A percentile compares a stretch with the other conserved stretches of the same genome.
phyloP scores from a whole-genome alignment of 352 stramenopile genomes.

The Phytophthora cactorum region DNA sequence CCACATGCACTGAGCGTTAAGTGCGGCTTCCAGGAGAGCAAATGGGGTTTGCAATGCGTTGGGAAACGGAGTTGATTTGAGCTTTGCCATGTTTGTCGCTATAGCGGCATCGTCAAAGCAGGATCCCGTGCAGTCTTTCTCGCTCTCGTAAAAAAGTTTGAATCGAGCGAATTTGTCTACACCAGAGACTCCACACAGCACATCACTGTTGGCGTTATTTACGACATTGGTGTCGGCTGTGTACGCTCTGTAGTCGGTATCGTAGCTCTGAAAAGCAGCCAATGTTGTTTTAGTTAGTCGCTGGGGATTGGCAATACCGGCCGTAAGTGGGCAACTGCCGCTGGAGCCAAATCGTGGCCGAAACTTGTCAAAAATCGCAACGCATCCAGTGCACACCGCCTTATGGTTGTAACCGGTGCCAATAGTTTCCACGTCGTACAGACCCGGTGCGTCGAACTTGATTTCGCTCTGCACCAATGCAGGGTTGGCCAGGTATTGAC shows the following conservation, averaged over 20 bases:
- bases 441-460: slow-evolving; percentile 21
- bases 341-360: slow-evolving; percentile 10
- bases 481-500: not conserved
- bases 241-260: slow-evolving; percentile 8
- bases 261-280: slow-evolving; percentile 1
- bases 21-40: not conserved
- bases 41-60: not conserved
- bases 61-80: not conserved
- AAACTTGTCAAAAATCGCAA: slow-evolving; percentile 32
- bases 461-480: slow-evolving; percentile 13
- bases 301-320: not conserved
- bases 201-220: slow-evolving; percentile 14
- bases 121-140: not conserved
- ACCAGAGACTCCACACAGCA: not conserved
- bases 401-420: slow-evolving; percentile 28
- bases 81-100: not conserved
- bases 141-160: not conserved
- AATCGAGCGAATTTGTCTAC: not conserved
- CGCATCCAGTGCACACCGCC: slow-evolving; percentile 25
- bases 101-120: slow-evolving; percentile 14
- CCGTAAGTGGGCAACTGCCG: not conserved
- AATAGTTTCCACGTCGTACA: slow-evolving; percentile 32
- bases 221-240: slow-evolving; percentile 8
- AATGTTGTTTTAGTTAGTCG: not conserved
- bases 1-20: slow-evolving; percentile 12